Base-by-base conservation (phyloP, 108 stramenopile species). In the Nitzschia sp. region DNA sequence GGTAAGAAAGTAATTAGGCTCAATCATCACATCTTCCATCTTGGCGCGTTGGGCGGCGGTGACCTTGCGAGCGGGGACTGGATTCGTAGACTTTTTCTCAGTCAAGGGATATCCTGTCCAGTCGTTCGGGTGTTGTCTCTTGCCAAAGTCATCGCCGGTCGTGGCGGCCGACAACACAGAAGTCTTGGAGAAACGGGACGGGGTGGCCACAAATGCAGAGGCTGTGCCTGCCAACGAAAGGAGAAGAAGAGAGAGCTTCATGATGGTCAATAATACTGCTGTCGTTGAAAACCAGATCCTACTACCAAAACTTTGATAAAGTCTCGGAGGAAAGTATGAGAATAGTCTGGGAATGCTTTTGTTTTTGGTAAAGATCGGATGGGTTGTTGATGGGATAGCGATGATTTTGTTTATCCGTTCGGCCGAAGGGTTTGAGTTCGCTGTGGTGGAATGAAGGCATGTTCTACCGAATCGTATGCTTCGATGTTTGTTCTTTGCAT, bases 1-100 rank as follows among this genome's bases (percentile, higher is more conserved):
- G 15, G 82, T 72, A 34, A 83, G 64, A 27, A 42, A 59, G 55
- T 62, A 83, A 48, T 66, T 66, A 9, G 82, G 78, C 5, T 74
- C 73, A 33, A 83, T 31, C 31, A 79, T 67, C 25, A 72, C 74
- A 35, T 83, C 75, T 34, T 49, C 45, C 72, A 74, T 74, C 69
- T 26, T 73, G 31, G 35, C 42, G 42, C 78, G 66, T 29, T 73
- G 27, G 6, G 29, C 23, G 13, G 17, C 29, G 15, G 46, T 32
- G 29, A 60, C 54, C 68, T 69, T 69, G 36, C 54, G 68, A 57
- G 55, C 68, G 2, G 42, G 35, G 23, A 69, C 68, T 4, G 68
- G 68, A 26, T 38, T 59, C 13, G 68, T 69, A 3, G 56, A 45
- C 29, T 69, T 38, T 34, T 59, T 54, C n/a, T 27, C 18, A 35